Percentiles rank a stretch among this genome's conserved stretches.
These are phyloP conservation scores for Phytophthora ohioensis DNA, from an alignment of 352 stramenopile species.

Conservation along the genomic window DNA sequence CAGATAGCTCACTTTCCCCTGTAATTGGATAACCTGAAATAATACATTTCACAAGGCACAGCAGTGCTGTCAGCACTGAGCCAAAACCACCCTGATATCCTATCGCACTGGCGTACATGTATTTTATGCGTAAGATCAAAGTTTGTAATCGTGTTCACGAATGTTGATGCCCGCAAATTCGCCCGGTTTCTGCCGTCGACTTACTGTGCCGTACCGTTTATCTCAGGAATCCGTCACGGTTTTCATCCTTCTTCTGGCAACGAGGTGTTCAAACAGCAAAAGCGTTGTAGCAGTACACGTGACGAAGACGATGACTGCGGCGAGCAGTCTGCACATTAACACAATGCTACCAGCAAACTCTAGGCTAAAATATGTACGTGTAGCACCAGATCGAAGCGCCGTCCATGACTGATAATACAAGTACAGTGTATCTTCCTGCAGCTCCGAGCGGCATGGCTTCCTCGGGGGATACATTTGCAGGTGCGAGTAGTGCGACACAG, in stretches of 20 bases:
- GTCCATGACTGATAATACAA: too few relatives aligned
- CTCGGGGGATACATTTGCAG: slow-evolving; percentile 10
- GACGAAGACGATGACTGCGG: neutral
- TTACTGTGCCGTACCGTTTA: neutral
- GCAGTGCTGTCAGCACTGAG: neutral
- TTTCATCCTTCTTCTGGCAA: neutral
- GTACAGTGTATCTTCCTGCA: neutral
- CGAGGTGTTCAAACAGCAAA: neutral
- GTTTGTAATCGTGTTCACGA: neutral
- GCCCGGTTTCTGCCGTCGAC: neutral
- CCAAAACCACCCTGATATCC: neutral
- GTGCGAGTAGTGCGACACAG: slow-evolving; percentile 2
- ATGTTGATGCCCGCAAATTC: neutral
- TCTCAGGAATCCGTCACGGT: neutral
- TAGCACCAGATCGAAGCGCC: too few relatives aligned
- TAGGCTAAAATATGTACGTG: too few relatives aligned
- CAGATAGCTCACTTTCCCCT: too few relatives aligned
- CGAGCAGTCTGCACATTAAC: too few relatives aligned
- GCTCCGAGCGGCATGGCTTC: neutral
- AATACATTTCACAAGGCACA: too few relatives aligned
- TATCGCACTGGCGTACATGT: too few relatives aligned
- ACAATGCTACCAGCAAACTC: too few relatives aligned
- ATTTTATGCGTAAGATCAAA: too few relatives aligned
- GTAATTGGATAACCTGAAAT: too few relatives aligned
- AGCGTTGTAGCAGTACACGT: neutral